Percentiles rank a stretch among this genome's conserved stretches.
Evolutionary conservation across 2,329 filamentous ascomycete genomes (phyloP).

Genomic region (Phaeophleospora eucalypticola): DNA sequence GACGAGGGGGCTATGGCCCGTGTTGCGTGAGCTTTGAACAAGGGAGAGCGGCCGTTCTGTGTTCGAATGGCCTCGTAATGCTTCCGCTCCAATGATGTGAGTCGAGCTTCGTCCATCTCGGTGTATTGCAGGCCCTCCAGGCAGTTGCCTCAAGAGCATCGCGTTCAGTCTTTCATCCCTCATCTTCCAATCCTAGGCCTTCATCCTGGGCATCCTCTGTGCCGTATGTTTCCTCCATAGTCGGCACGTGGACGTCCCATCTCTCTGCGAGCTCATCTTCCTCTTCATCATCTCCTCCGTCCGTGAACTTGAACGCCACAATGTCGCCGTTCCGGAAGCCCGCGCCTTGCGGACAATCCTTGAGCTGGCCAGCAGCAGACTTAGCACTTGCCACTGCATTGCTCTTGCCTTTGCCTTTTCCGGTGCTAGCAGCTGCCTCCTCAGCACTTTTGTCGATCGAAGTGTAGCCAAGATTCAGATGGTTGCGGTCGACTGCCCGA

Average conservation of each 20-base stretch:
- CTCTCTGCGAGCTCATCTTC: constrained; percentile 17
- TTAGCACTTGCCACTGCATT: constrained; percentile 24
- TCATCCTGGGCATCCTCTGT: constrained; percentile 24
- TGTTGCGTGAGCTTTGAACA: not conserved
- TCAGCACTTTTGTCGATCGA: constrained; percentile 28
- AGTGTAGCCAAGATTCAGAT: constrained; percentile 39
- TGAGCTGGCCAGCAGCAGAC: constrained; percentile 30
- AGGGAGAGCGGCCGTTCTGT: too few species aligned
- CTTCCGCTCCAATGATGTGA: too few species aligned
- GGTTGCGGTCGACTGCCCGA: constrained; percentile 38
- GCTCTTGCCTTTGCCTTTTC: constrained; percentile 40
- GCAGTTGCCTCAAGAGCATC: too few species aligned
- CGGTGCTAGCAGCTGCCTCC: constrained; percentile 28
- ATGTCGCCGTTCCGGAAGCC: constrained; percentile 33
- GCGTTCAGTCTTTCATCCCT: not conserved
- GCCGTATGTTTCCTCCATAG: constrained; percentile 31
- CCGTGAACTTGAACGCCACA: constrained; percentile 34
- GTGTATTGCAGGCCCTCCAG: too few species aligned
- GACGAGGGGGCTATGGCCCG: not conserved
- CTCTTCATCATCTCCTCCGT: constrained; percentile 17
- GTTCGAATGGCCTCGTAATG: too few species aligned
- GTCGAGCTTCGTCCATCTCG: too few species aligned
- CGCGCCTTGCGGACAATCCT: constrained; percentile 35
- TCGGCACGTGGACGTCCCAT: constrained; percentile 34
- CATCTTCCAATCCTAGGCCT: constrained; percentile 21